Evolutionary conservation across 2,329 filamentous ascomycete genomes (phyloP).

Genomic region (Pseudogymnoascus verrucosus): DNA sequence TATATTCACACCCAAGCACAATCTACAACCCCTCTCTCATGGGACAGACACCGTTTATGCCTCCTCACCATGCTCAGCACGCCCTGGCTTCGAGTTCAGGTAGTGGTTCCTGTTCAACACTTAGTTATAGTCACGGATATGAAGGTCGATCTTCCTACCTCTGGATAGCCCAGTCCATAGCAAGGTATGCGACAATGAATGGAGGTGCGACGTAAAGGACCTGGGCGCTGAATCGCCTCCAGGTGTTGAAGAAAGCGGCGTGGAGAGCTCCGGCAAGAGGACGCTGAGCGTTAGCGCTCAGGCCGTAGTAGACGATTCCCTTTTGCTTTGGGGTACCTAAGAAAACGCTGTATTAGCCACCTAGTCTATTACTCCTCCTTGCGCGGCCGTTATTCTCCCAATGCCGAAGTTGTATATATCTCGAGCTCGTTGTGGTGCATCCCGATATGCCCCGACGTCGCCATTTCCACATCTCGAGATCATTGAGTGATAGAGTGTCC

Average conservation of each 20-base stretch:
- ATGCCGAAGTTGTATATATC: not conserved
- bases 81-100: constrained; percentile 71
- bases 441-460: constrained; percentile 1
- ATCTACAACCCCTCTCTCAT: not conserved
- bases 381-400: not conserved
- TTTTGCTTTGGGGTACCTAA: constrained; percentile 53
- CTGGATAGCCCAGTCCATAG: constrained; percentile 86
- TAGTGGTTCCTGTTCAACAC: constrained; percentile 59
- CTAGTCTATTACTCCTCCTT: constrained; percentile 4
- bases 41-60: constrained; percentile 21
- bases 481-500: constrained; percentile 9
- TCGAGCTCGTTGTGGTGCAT: not conserved
- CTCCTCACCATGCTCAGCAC: constrained; percentile 41
- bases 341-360: constrained; percentile 20
- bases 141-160: constrained; percentile 46
- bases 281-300: constrained; percentile 83
- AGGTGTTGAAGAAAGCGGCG: constrained; percentile 91
- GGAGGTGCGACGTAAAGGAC: constrained; percentile 84
- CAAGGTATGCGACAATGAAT: constrained; percentile 67
- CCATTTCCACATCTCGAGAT: not conserved
- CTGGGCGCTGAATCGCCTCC: constrained; percentile 77
- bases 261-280: constrained; percentile 70
- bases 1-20: not conserved
- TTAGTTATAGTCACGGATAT: not conserved
- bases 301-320: constrained; percentile 61